Base-by-base conservation (phyloP, 176 grass and related monocot genomes). In the Guadua angustifolia region DNA sequence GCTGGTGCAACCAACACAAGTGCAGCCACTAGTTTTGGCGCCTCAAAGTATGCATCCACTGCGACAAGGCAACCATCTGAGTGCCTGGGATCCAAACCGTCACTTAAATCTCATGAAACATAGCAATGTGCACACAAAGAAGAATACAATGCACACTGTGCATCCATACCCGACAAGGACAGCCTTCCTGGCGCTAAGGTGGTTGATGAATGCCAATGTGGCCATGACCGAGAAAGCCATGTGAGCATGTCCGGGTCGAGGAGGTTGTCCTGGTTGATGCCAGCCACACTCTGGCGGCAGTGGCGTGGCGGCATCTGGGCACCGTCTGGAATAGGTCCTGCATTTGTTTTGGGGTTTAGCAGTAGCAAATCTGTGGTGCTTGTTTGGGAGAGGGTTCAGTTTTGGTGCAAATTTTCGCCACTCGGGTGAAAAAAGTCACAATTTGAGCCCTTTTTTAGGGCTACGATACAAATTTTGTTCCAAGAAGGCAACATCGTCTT, bases 51-150 rank as follows among this genome's bases (percentile, higher is more conserved):
- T 1, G 91, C 86, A 12, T 88, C 84, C 44, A 92, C 91, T 21
- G 91, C 91, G 46, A 98, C 91, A 87, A 90, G 91, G 83, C 90
- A 98, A 53, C 96, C 91, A 67, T 93, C 85, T 16, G 93, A 98
- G 88, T 95, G 96, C 93, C 96, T 98, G 83, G 66, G 73, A 88
- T 39, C 74, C 58, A 76, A 86, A 87, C 43, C 79, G 26, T 10
- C 39, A 53, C 0, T 39, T 25, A 33, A 16, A 25, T 63, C 44
- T 51, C 16, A 66, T 85, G 8, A 82, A 22, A 73, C 42, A 42
- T 52, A 66, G 35, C 15, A 29, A 69, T 75, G 24, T n/a, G 76
- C 40, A 16, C 10, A 69, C 7, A 11, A 26, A 63, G 10, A 69
- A 24, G 5, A 8, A 78, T 25, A 32, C 9, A 73, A 60, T 59